Percentiles rank a stretch among this genome's conserved stretches.
Conservation (phyloP, 2,329 filamentous ascomycete genomes). For the Penicillium olsonii region DNA sequence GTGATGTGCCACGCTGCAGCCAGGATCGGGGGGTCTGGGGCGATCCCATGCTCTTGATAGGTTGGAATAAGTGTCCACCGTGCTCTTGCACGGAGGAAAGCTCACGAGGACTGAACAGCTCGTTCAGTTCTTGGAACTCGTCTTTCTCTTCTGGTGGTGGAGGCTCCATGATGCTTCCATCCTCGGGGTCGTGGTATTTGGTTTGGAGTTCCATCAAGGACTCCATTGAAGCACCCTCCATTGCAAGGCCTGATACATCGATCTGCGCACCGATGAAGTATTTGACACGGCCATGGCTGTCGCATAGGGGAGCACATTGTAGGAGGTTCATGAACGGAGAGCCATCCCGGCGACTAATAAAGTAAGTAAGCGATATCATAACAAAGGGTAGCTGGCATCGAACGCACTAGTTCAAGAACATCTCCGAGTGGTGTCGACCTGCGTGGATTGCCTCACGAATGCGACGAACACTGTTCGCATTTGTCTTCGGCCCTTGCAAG, state of each 20-base stretch:
- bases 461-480: constrained; percentile 61
- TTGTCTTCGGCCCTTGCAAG: constrained; percentile 73
- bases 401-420: constrained; percentile 71
- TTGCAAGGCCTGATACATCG: constrained; percentile 68
- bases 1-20: constrained; percentile 14
- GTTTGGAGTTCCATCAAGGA: constrained; percentile 56
- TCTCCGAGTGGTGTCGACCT: constrained; percentile 71
- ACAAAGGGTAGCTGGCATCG: not conserved
- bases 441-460: constrained; percentile 62
- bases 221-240: constrained; percentile 66
- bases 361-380: not conserved
- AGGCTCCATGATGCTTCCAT: constrained; percentile 28
- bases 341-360: constrained; percentile 65
- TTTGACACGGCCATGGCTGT: constrained; percentile 65
- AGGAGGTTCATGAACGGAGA: constrained; percentile 76
- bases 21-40: constrained; percentile 16
- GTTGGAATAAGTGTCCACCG: constrained; percentile 56
- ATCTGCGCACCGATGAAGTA: constrained; percentile 75
- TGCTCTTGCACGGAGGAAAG: constrained; percentile 63
- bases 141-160: constrained; percentile 49
- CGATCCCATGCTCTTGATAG: constrained; percentile 6
- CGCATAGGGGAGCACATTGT: constrained; percentile 71
- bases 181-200: constrained; percentile 29
- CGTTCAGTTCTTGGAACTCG: constrained; percentile 65
- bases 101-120: constrained; percentile 70